Base-by-base conservation (phyloP, 345 rosid genomes). In the Aquilaria malaccensis region DNA sequence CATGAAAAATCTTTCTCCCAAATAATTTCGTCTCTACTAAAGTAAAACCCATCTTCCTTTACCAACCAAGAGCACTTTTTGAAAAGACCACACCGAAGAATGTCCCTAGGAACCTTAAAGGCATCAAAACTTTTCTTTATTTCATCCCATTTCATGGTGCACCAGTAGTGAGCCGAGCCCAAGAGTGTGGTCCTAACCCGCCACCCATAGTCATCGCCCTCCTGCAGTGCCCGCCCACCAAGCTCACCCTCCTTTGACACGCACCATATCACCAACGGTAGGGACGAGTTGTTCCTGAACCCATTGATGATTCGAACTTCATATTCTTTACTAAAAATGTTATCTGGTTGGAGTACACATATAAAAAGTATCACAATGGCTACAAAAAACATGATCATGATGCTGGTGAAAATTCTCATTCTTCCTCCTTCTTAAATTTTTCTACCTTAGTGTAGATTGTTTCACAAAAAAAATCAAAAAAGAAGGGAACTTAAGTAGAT, bases 191-290 rank as follows among this genome's bases (percentile, higher is more conserved):
- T 81, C 59, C 2, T 75, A 9, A 71, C 71, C 6, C 77, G 81
- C 98, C 98, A 91, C 13, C 85, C 67, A 63, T 75, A 88, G 59
- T 86, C 95, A 3, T 91, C 98, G 6, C 98, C 95, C 59, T 86
- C 96, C 68, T 91, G 96, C 31, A 91, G 88, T 2, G 98, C 96
- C 1, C 96, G 89, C 30, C 98, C 90, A n/a, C 98, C 98, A 6
- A 91, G 74, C 50, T 91, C 98, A 30, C 70, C 73, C n/a, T 69
- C 78, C 11, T 76, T 70, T 3, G 85, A 83, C 6, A 79, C 69
- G 76, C 98, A 91, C 98, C 98, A 91, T 29, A 91, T 85, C 60
- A 91, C 88, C 30, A 91, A 68, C 7, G 96, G 92, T 32, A 84
- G 65, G 1, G 98, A 91, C 0, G 98, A 91, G 83, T 91, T 91